These are phyloP conservation scores for Tylopilus cervinicoccineus DNA, from an alignment of 768 basidiomycete species.

Conservation along the genomic window DNA sequence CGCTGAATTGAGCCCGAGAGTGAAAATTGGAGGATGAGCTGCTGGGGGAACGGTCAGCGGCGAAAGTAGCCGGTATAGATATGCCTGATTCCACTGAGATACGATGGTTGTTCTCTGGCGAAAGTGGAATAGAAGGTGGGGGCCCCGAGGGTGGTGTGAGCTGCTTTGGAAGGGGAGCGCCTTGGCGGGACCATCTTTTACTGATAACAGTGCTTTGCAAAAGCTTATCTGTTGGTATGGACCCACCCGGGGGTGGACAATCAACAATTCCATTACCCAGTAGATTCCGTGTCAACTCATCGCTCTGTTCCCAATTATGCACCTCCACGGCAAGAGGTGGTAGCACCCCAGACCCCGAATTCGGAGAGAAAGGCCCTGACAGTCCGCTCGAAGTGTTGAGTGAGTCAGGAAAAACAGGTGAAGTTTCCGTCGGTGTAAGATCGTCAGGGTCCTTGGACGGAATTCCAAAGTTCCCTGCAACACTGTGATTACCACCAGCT, in stretches of 20 bases:
- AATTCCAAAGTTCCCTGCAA: slow-evolving; percentile 30
- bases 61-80: slow-evolving; percentile 30
- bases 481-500: slow-evolving; percentile 22
- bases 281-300: background rate
- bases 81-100: slow-evolving; percentile 22
- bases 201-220: slow-evolving; percentile 21
- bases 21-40: slow-evolving; percentile 37
- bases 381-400: slow-evolving; percentile 4
- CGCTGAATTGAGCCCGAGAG: slow-evolving; percentile 27
- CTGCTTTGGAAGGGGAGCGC: slow-evolving; percentile 43
- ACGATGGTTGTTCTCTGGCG: slow-evolving; percentile 21
- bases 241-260: background rate
- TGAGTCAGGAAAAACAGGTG: slow-evolving; percentile 5
- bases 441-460: slow-evolving; percentile 9
- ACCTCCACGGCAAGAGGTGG: background rate
- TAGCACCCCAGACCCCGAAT: background rate
- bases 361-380: slow-evolving; percentile 2
- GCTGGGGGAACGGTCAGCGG: slow-evolving; percentile 33
- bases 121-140: slow-evolving; percentile 44
- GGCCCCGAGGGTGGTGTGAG: slow-evolving; percentile 59
- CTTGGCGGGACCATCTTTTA: slow-evolving; percentile 55
- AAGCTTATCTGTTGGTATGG: slow-evolving; percentile 28
- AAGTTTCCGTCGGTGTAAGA: slow-evolving; percentile 8
- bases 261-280: background rate
- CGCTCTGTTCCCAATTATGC: slow-evolving; percentile 1